A percentile compares a stretch with the other conserved stretches of the same genome.
phyloP scores from a whole-genome alignment of 2,329 filamentous ascomycete genomes.

The Scolecobasidium constrictum region DNA sequence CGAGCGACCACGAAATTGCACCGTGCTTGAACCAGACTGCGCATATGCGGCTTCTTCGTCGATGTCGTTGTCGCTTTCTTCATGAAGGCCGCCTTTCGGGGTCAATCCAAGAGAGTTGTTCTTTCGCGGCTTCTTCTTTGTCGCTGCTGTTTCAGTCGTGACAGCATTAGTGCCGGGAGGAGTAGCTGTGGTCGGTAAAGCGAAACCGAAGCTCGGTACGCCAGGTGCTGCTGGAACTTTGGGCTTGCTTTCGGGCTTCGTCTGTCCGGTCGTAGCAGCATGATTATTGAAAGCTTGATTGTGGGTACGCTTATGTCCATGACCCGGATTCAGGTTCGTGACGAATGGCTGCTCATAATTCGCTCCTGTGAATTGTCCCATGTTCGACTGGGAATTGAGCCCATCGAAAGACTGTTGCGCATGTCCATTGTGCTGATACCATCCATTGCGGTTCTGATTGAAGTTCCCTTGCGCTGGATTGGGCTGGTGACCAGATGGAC shows the following conservation, averaged over 20 bases:
- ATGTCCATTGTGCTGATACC: too few relatives aligned
- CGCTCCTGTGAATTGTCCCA: too few relatives aligned
- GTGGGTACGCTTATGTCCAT: background rate
- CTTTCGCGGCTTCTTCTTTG: constrained; percentile 56
- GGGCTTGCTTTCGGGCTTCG: constrained; percentile 17
- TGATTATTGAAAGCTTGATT: background rate
- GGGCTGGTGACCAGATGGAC: too few relatives aligned
- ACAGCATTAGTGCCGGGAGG: constrained; percentile 18
- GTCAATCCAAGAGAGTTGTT: constrained; percentile 63
- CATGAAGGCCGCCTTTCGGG: constrained; percentile 40
- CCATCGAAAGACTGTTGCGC: too few relatives aligned
- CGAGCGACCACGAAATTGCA: constrained; percentile 47
- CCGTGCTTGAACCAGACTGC: constrained; percentile 38
- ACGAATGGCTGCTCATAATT: background rate
- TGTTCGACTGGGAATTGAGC: too few relatives aligned
- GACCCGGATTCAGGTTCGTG: too few relatives aligned
- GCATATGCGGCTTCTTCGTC: constrained; percentile 53
- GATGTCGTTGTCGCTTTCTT: constrained; percentile 47
- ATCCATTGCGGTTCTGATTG: too few relatives aligned
- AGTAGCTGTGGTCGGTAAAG: constrained; percentile 6
- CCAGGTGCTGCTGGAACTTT: constrained; percentile 23
- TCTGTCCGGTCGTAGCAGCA: background rate
- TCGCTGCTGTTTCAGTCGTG: constrained; percentile 5
- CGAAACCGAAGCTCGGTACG: constrained; percentile 23
- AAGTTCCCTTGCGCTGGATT: too few relatives aligned